Conservation (phyloP, 2,329 filamentous ascomycete species). For the Talaromyces atroroseus region DNA sequence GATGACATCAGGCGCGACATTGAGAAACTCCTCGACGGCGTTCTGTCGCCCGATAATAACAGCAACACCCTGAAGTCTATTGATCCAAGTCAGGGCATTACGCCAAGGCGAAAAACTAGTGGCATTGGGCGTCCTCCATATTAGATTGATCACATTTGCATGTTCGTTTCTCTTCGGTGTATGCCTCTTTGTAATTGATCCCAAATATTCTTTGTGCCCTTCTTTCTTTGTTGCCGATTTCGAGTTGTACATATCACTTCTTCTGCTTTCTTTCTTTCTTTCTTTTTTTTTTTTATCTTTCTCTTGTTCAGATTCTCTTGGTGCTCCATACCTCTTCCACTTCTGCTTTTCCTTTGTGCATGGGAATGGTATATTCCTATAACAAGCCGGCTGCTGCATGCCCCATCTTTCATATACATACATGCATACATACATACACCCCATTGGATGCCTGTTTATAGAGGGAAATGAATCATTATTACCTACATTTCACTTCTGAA, state of each 20-base stretch:
- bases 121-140: constrained; percentile 22
- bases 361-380: background rate
- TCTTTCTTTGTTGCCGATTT: background rate
- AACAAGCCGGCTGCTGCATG: background rate
- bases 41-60: constrained; percentile 25
- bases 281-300: background rate
- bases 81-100: background rate
- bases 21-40: constrained; percentile 32
- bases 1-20: constrained; percentile 24
- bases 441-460: background rate
- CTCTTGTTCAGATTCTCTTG: background rate
- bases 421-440: background rate
- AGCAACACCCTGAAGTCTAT: background rate
- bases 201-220: background rate
- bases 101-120: constrained; percentile 9
- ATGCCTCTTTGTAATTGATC: background rate
- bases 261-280: background rate
- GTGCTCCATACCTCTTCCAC: background rate
- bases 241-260: background rate
- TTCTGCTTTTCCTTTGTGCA: background rate
- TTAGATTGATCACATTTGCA: constrained; percentile 6
- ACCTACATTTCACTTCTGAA: background rate
- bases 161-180: background rate
- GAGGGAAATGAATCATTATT: background rate
- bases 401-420: background rate